Percentiles rank a stretch among this genome's conserved stretches.
phyloP scores from a whole-genome alignment of 306 rosid genomes.

The Prunus kanzakura region DNA sequence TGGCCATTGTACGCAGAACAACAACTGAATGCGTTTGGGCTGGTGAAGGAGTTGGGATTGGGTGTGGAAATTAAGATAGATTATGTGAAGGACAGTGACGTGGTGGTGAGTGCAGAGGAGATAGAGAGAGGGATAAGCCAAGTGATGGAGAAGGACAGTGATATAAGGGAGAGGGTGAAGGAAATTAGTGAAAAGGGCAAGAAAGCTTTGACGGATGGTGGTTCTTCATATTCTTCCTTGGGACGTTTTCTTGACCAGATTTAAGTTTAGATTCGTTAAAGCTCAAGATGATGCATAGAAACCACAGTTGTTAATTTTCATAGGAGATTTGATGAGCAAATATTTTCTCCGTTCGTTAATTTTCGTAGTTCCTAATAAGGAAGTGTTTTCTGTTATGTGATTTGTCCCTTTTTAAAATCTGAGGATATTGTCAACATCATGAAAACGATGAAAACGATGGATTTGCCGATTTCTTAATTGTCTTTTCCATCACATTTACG shows the following conservation, averaged over 20 bases:
- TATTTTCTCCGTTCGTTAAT: no score
- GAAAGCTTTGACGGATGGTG: conserved; percentile 16
- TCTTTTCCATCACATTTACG: no score
- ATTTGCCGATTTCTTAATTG: no score
- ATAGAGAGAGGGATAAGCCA: conserved; percentile 37
- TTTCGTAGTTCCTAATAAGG: no score
- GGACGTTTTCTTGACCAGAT: background rate
- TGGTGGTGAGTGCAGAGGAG: conserved; percentile 19
- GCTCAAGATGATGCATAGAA: background rate
- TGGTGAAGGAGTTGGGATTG: conserved; percentile 22
- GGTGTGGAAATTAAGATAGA: conserved; percentile 14
- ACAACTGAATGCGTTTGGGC: conserved; percentile 5
- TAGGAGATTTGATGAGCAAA: no score
- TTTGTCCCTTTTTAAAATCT: no score
- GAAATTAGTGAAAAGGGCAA: conserved; percentile 18
- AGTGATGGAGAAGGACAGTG: conserved; percentile 30
- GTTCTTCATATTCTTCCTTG: conserved; percentile 11
- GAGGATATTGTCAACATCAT: no score
- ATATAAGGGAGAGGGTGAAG: conserved; percentile 20
- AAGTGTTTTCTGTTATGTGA: no score
- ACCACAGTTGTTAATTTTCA: no score
- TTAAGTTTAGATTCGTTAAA: background rate
- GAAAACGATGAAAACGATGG: no score
- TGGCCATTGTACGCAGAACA: conserved; percentile 28
- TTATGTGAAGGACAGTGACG: background rate